Percentiles rank a stretch among this genome's conserved stretches.
Conservation (phyloP, 2,329 filamentous ascomycete genomes). For the Xylaria hypoxylon region DNA sequence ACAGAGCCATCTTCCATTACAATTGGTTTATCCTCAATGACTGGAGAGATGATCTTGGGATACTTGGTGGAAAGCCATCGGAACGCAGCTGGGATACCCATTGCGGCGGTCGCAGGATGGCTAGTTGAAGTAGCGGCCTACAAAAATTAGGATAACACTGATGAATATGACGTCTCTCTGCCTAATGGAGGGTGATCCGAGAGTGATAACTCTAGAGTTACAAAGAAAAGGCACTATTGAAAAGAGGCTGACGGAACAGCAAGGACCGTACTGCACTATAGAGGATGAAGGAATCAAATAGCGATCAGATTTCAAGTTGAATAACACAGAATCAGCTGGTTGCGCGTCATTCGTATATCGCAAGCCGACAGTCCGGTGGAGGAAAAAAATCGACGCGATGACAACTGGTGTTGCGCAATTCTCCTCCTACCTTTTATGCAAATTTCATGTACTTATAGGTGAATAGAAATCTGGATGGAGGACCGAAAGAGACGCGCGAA, state of each 20-base stretch:
- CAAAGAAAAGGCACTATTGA: slow-evolving; percentile 1
- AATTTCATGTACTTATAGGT: not conserved
- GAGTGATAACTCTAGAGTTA: not conserved
- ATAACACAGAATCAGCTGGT: not conserved
- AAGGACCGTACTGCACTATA: not conserved
- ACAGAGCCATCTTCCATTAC: slow-evolving; percentile 82
- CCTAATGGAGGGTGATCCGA: slow-evolving; percentile 3
- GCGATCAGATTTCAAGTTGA: not conserved
- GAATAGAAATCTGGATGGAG: not conserved
- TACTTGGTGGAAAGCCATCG: slow-evolving; percentile 98
- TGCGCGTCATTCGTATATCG: slow-evolving; percentile 5
- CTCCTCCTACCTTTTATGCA: slow-evolving; percentile 2
- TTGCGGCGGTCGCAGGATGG: slow-evolving; percentile 55
- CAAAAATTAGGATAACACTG: slow-evolving; percentile 20
- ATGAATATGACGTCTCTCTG: slow-evolving; percentile 7
- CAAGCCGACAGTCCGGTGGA: not conserved
- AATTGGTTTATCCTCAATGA: slow-evolving; percentile 85
- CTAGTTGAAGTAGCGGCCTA: slow-evolving; percentile 14
- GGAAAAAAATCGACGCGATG: slow-evolving; percentile 24
- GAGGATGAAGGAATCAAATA: not conserved
- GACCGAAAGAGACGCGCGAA: not conserved
- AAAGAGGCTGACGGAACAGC: not conserved
- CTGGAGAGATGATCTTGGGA: slow-evolving; percentile 94
- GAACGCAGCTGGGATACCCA: slow-evolving; percentile 96
- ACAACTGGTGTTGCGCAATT: not conserved